Conservation (phyloP, 257 asterid genomes). For the Jacaranda mimosifolia region DNA sequence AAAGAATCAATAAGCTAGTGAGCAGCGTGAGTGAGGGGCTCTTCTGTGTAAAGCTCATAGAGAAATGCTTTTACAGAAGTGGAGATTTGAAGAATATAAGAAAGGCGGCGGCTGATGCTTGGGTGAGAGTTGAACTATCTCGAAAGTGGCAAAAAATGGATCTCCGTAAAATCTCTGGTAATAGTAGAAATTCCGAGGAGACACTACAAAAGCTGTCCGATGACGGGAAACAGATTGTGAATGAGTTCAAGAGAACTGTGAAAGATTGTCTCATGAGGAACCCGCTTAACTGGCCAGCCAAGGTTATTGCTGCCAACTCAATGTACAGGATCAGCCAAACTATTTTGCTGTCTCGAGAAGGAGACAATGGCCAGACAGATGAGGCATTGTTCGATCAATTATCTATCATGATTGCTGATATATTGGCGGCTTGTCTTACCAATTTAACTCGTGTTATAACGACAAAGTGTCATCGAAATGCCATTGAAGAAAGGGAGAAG, state of each 20-base stretch:
- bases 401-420: too few relatives aligned
- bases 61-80: slow-evolving; percentile 31
- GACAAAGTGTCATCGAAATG: too few relatives aligned
- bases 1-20: slow-evolving; percentile 4
- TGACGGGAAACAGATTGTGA: slow-evolving; percentile 38
- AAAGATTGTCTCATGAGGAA: slow-evolving; percentile 40
- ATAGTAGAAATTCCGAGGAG: slow-evolving; percentile 23
- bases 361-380: too few relatives aligned
- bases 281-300: slow-evolving; percentile 50
- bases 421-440: too few relatives aligned
- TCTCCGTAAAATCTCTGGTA: slow-evolving; percentile 30
- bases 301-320: slow-evolving; percentile 52
- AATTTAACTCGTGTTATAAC: too few relatives aligned
- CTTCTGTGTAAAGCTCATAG: slow-evolving; percentile 35
- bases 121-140: slow-evolving; percentile 48
- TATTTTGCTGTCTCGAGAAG: too few relatives aligned
- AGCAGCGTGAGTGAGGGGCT: slow-evolving; percentile 48
- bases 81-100: slow-evolving; percentile 31
- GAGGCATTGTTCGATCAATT: slow-evolving; percentile 23
- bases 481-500: too few relatives aligned
- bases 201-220: slow-evolving; percentile 33
- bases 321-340: slow-evolving; percentile 50
- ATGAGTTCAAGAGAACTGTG: slow-evolving; percentile 37
- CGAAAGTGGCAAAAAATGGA: slow-evolving; percentile 46
- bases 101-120: slow-evolving; percentile 50